Base-by-base conservation (phyloP, 768 basidiomycete genomes). In the Tubosaeta brunneosetosa region DNA sequence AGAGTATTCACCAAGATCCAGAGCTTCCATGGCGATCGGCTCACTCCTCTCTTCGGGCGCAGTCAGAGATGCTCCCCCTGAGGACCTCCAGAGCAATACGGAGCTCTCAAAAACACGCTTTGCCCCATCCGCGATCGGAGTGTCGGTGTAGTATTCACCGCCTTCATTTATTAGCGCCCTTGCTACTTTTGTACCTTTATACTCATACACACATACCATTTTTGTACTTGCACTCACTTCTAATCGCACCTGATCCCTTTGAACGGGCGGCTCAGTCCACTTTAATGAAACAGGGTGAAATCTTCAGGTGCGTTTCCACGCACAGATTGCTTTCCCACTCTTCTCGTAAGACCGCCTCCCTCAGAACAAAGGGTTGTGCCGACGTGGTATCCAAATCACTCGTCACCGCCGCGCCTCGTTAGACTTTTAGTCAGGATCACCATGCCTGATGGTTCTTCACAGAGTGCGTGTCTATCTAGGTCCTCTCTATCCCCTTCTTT, bases 21-120 rank as follows among this genome's bases (percentile, higher is more conserved):
- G 84, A 51, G 81, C 80, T 14, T 84, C 85, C 34, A 91, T 91
- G 88, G 83, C 86, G 41, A 90, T 91, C 59, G 87, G 85, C 26
- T 86, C 86, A 1, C 70, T 91, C 29, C 76, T 89, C 22, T 80
- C 84, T 53, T 73, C 61, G 60, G 79, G 48, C 64, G 76, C 66
- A 29, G 55, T 52, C 33, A 64, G 61, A 54, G 69, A 71, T 44
- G 22, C 62, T 43, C 50, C 27, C 41, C 57, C 55, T 4, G 69
- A 71, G 4, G 68, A 69, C 42, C 31, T 55, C 19, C 63, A 60
- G 58, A 61, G 60, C 50, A 19, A 29, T 26, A 25, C 55, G 9
- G 68, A 68, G 11, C 22, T 34, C 44, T 41, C 59, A 8, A 62
- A 59, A 33, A 29, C 58, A 48, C 56, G 56, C 44, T 50, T 65